Conservation (phyloP, 805 yeast species). For the Hermanozyma aechmeae region DNA sequence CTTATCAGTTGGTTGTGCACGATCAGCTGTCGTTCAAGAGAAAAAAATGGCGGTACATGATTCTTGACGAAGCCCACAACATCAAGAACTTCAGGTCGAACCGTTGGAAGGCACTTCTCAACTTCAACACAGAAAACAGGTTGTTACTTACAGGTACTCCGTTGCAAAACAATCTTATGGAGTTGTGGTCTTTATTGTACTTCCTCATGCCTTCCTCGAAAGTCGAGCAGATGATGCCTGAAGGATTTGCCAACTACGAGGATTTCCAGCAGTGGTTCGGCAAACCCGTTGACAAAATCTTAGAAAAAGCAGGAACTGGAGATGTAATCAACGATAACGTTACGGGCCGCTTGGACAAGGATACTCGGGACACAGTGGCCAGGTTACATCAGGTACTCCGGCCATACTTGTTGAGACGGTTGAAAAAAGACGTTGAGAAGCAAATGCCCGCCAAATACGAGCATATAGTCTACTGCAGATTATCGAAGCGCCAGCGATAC, state of each 20-base stretch:
- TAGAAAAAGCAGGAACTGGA: slow-evolving; percentile 55
- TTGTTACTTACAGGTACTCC: slow-evolving; percentile 94
- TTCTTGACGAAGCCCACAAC: slow-evolving; percentile 95
- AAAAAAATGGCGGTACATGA: slow-evolving; percentile 93
- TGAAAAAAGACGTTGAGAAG: slow-evolving; percentile 94
- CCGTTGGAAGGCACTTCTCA: slow-evolving; percentile 92
- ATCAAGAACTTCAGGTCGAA: slow-evolving; percentile 94
- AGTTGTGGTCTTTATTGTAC: slow-evolving; percentile 90
- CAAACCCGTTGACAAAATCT: slow-evolving; percentile 87
- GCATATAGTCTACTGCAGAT: slow-evolving; percentile 84
- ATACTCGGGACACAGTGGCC: slow-evolving; percentile 76
- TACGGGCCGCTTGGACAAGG: slow-evolving; percentile 46
- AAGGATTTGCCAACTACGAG: slow-evolving; percentile 91
- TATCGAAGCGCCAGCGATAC: slow-evolving; percentile 86
- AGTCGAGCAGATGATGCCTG: slow-evolving; percentile 68
- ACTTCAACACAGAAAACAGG: slow-evolving; percentile 87
- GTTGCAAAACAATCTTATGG: slow-evolving; percentile 87
- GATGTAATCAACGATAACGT: slow-evolving; percentile 37
- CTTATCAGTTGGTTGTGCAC: slow-evolving; percentile 95
- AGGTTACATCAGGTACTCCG: slow-evolving; percentile 89
- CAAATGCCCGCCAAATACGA: slow-evolving; percentile 99
- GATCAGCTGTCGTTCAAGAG: slow-evolving; percentile 92
- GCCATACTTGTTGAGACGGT: slow-evolving; percentile 83
- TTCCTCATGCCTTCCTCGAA: slow-evolving; percentile 91
- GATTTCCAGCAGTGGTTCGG: slow-evolving; percentile 99